Percentiles rank a stretch among this genome's conserved stretches.
Evolutionary conservation across 2,329 filamentous ascomycete genomes (phyloP).

Genomic region (Piedraia hortae): DNA sequence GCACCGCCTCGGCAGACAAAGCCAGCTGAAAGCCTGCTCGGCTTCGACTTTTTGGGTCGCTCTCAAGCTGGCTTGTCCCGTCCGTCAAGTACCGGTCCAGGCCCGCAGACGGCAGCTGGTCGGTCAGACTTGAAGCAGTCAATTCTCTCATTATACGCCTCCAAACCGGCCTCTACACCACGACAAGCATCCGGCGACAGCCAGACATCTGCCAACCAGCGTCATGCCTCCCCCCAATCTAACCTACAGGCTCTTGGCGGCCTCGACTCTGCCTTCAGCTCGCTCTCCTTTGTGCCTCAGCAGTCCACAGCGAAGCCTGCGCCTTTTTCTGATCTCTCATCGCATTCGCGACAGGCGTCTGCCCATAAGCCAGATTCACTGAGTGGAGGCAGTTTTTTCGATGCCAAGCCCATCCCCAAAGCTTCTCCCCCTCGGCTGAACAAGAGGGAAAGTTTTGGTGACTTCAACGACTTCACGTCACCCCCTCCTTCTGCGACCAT

Average conservation of each 20-base stretch:
- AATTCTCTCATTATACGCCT: conserved; percentile 81
- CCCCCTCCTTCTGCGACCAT: conserved; percentile 26
- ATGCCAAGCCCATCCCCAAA: conserved; percentile 28
- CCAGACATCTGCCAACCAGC: too few species aligned
- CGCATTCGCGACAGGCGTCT: conserved; percentile 18
- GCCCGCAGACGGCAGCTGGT: conserved; percentile 33
- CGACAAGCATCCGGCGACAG: too few species aligned
- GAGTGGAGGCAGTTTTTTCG: conserved; percentile 62
- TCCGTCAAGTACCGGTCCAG: conserved; percentile 48
- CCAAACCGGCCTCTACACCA: conserved; percentile 40
- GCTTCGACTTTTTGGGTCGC: conserved; percentile 72
- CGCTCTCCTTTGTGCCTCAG: conserved; percentile 30
- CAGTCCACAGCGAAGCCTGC: conserved; percentile 23
- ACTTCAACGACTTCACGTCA: conserved; percentile 33
- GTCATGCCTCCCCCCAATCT: conserved; percentile 8
- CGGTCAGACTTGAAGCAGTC: conserved; percentile 90
- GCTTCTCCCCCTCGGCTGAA: conserved; percentile 10
- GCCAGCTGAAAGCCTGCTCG: conserved; percentile 60
- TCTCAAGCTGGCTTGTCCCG: conserved; percentile 39
- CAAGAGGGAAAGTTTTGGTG: conserved; percentile 22
- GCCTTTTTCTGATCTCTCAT: conserved; percentile 34
- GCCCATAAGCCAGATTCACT: conserved; percentile 16
- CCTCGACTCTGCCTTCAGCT: conserved; percentile 57
- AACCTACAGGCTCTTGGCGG: conserved; percentile 21
- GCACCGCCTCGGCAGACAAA: conserved; percentile 31